Evolutionary conservation across 2,329 filamentous ascomycete species (phyloP), one percentile per base, ranked within the genome.

Genomic region (Colletotrichum sp.): DNA sequence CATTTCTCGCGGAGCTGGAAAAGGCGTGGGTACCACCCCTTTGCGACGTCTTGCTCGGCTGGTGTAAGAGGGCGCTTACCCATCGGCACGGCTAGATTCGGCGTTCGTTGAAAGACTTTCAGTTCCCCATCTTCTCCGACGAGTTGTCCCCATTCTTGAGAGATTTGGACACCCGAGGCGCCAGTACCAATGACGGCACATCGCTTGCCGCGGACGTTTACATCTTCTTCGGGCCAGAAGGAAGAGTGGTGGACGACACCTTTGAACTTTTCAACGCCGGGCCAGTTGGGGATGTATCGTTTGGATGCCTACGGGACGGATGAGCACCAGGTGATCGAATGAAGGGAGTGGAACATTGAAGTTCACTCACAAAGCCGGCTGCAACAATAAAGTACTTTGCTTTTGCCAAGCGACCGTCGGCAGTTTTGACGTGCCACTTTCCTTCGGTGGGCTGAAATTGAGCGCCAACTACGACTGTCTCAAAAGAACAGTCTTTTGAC

Each of bases 61-160:
- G 81, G 83, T 1, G 86, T 88, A 6, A 78, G 71, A 1, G n/a
- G 18, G 8, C 63, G 57, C 22, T 68, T 77, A 9, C 76, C 74
- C 91, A 94, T 93, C 0, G 92, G 92, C 1, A 94, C 79, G 0
- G 91, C 91, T 8, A 93, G 84, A 75, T 94, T 94, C 0, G 93
- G 93, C 1, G 92, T 94, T 13, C 93, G 88, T 79, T 94, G 92
- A 81, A 94, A 93, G 44, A 94, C 90, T 4, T 84, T 88, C 28
- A 94, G 78, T 2, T 89, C 83, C 8, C 85, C 87, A 1, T 88
- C 91, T 15, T 86, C 81, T 4, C 89, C 89, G 18, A 76, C 75
- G 8, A 57, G 34, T 26, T 66, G 48, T 3, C 88, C 90, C 82
- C 89, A 90, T 69, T 91, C 91, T 77, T 94, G 92, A 1, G 89